Percentiles rank a stretch among this genome's conserved stretches.
phyloP scores from a whole-genome alignment of 495 filamentous ascomycete species.

The Evernia prunastri region DNA sequence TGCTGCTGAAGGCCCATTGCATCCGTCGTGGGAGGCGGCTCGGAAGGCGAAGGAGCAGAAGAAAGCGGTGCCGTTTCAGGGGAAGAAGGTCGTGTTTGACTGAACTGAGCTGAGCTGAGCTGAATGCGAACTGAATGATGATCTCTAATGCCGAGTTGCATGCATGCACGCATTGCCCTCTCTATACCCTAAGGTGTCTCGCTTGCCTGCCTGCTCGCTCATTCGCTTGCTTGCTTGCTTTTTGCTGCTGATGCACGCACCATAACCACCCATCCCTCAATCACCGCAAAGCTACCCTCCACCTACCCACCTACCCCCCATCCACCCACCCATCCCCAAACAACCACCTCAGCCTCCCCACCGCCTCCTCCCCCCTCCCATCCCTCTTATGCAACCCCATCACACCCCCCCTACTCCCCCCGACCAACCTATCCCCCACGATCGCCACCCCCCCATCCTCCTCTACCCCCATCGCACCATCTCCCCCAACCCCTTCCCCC shows the following conservation, averaged over 20 bases:
- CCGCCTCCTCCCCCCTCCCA: slow-evolving; percentile 36
- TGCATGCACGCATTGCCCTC: too few species aligned
- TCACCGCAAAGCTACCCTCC: background rate
- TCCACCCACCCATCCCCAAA: slow-evolving; percentile 26
- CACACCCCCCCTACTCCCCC: slow-evolving; percentile 47
- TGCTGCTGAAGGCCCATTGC: slow-evolving; percentile 50
- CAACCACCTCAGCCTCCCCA: slow-evolving; percentile 33
- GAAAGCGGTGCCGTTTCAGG: slow-evolving; percentile 59
- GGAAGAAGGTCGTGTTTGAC: slow-evolving; percentile 90
- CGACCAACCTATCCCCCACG: slow-evolving; percentile 67
- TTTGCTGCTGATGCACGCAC: background rate
- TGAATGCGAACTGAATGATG: background rate
- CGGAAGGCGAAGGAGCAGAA: slow-evolving; percentile 74
- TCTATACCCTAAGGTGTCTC: too few species aligned
- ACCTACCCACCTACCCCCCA: background rate
- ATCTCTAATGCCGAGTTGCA: too few species aligned
- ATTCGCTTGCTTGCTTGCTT: too few species aligned
- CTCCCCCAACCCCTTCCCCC: slow-evolving; percentile 68
- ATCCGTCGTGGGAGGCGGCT: slow-evolving; percentile 92
- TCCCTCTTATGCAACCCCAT: slow-evolving; percentile 37
- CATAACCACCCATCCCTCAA: background rate
- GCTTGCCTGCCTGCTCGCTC: too few species aligned
- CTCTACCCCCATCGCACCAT: slow-evolving; percentile 48
- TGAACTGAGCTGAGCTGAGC: slow-evolving; percentile 36
- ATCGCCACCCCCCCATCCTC: slow-evolving; percentile 64